Evolutionary conservation across 805 yeast genomes (phyloP).

Genomic region (Ogataea pini): DNA sequence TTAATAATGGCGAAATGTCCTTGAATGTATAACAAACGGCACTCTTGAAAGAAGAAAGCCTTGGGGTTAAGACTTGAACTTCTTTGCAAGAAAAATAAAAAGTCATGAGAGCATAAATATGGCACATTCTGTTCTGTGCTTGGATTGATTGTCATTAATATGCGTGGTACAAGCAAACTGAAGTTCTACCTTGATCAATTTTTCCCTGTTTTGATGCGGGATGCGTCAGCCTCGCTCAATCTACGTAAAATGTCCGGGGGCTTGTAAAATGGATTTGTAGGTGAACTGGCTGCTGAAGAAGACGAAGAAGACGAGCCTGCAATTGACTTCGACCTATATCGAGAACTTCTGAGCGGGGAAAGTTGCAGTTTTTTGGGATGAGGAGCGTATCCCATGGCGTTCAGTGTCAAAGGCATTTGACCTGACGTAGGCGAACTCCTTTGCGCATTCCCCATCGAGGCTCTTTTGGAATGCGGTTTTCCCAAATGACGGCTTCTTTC

Average conservation of each 20-base stretch:
- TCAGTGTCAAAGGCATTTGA: background rate
- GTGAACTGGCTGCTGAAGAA: conserved; percentile 14
- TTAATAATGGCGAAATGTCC: background rate
- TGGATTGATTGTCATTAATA: background rate
- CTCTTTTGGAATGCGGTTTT: background rate
- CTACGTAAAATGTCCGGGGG: conserved; percentile 31
- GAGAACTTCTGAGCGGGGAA: conserved; percentile 13
- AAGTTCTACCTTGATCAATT: background rate
- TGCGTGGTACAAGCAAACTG: too few relatives aligned
- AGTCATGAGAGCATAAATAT: background rate
- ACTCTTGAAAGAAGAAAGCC: background rate
- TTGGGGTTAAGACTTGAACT: background rate
- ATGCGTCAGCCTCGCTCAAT: conserved; percentile 14
- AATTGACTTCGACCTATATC: conserved; percentile 19
- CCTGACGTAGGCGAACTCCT: background rate
- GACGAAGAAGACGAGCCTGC: conserved; percentile 8
- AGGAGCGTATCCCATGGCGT: background rate
- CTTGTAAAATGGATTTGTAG: conserved; percentile 30
- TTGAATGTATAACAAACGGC: background rate
- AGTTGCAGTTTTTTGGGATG: conserved; percentile 7
- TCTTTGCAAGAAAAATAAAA: background rate
- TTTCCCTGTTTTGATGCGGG: conserved; percentile 1
- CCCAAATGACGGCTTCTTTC: background rate
- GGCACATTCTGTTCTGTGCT: background rate
- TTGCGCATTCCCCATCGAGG: background rate